These are phyloP conservation scores for Phytophthora sojae DNA, from an alignment of 352 stramenopile species.

Conservation along the genomic window DNA sequence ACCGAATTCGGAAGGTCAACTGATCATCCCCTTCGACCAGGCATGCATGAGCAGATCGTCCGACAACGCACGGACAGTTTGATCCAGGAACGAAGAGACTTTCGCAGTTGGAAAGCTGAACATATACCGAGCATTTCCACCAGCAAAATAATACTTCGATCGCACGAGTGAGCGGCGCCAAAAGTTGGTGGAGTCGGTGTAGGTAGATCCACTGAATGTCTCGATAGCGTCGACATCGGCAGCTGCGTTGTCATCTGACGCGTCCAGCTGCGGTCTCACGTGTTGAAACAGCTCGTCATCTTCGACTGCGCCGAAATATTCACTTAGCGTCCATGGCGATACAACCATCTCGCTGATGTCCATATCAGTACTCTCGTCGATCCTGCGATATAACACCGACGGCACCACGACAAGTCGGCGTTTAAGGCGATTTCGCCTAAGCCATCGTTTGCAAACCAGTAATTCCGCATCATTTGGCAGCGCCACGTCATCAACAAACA, in stretches of 20 bases:
- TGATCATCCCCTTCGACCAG: neutral
- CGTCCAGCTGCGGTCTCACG: constrained; percentile 5
- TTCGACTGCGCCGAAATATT: constrained; percentile 15
- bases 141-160: constrained; percentile 22
- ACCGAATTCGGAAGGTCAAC: neutral
- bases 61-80: neutral
- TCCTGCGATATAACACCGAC: neutral
- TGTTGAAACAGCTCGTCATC: constrained; percentile 7
- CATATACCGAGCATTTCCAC: constrained; percentile 24
- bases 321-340: constrained; percentile 10
- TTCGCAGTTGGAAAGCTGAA: constrained; percentile 7
- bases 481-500: constrained; percentile 16
- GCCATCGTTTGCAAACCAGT: neutral
- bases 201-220: constrained; percentile 1
- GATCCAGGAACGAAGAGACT: neutral
- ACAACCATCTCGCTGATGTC: constrained; percentile 1
- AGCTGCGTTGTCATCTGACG: constrained; percentile 5
- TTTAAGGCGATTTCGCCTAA: constrained; percentile 1
- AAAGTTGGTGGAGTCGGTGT: neutral
- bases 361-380: constrained; percentile 2
- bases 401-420: constrained; percentile 8
- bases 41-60: neutral
- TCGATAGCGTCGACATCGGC: neutral
- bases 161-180: constrained; percentile 1
- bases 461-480: neutral